Evolutionary conservation across 2,329 filamentous ascomycete genomes (phyloP), one percentile per base, ranked within the genome.

Genomic region (Colletotrichum sp.): DNA sequence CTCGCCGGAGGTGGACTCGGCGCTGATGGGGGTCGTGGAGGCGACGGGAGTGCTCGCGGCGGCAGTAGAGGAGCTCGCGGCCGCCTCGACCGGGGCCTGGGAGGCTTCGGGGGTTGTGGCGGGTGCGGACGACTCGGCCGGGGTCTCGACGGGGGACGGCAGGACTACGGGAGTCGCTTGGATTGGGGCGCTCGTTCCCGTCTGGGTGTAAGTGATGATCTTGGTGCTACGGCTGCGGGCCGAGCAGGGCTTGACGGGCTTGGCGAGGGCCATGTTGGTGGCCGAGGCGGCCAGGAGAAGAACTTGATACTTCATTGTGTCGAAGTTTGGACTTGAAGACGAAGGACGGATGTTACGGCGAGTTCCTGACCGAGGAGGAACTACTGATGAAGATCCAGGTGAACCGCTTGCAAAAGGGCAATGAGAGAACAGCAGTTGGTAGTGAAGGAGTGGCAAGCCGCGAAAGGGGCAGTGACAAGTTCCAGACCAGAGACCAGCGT

Each of bases 1-100:
- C 72, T 84, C 79, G 76, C 88, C 88, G 64, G 39, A 39, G 12
- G 57, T 76, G 59, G 48, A 52, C 9, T 9, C 59, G 61, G 34
- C 22, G 65, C 71, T 61, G 48, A 70, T 66, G n/a, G 65, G 59
- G 34, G 34, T 36, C 39, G 65, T 52, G 60, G 60, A 66, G 25
- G 63, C 69, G 25, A 52, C 32, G 32, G 72, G 60, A 22, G 19
- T 64, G 55, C 59, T 75, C 39, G 39, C 44, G 30, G 57, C 69
- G 11, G 68, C 71, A 28, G 25, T 63, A 39, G 39, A 55, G 30
- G 68, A 61, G 34, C 52, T 61, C 5, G 11, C 59, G 34, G 65
- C 59, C 28, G 48, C 65, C 74, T 32, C 28, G 16, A 39, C 36
- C 19, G 60, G 65, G 32, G 65, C 44, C 44, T 60, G 36, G 28